These are phyloP conservation scores for Dryadomyces quercivorus DNA, from an alignment of 2,329 filamentous ascomycete species.

Conservation along the genomic window DNA sequence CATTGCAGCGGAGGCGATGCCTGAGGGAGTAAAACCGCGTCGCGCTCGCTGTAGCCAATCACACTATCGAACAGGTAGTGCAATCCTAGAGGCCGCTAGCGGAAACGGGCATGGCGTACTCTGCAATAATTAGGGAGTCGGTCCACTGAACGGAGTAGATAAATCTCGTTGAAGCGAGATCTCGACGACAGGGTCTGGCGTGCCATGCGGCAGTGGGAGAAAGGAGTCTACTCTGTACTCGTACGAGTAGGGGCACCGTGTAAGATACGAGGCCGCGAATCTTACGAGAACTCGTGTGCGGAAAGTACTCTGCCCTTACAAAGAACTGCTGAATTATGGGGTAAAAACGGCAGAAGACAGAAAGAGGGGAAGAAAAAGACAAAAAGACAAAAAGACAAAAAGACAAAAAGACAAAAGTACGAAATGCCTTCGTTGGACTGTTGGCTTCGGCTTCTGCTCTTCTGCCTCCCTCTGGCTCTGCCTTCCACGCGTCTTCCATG, in stretches of 20 bases:
- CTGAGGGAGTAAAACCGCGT: neutral
- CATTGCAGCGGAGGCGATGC: neutral
- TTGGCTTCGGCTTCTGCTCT: neutral
- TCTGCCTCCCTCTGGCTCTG: neutral
- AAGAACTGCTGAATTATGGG: neutral
- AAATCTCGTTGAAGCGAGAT: too few relatives aligned
- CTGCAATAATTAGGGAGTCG: neutral
- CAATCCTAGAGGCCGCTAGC: neutral
- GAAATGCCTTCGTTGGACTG: neutral
- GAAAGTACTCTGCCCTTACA: too few relatives aligned
- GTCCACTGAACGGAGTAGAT: neutral
- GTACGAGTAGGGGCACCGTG: too few relatives aligned
- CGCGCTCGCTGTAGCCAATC: conserved; percentile 1
- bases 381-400: too few relatives aligned
- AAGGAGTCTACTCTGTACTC: too few relatives aligned
- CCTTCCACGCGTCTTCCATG: neutral
- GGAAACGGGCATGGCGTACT: neutral
- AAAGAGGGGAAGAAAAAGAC: too few relatives aligned
- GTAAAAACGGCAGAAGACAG: too few relatives aligned
- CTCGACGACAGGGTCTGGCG: too few relatives aligned
- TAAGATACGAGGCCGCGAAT: too few relatives aligned
- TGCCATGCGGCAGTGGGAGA: too few relatives aligned
- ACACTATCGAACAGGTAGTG: neutral
- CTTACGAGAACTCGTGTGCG: too few relatives aligned
- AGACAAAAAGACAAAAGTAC: neutral